These are phyloP conservation scores for Kazachstania kunashirensis DNA, from an alignment of 805 yeast genomes.

Conservation along the genomic window DNA sequence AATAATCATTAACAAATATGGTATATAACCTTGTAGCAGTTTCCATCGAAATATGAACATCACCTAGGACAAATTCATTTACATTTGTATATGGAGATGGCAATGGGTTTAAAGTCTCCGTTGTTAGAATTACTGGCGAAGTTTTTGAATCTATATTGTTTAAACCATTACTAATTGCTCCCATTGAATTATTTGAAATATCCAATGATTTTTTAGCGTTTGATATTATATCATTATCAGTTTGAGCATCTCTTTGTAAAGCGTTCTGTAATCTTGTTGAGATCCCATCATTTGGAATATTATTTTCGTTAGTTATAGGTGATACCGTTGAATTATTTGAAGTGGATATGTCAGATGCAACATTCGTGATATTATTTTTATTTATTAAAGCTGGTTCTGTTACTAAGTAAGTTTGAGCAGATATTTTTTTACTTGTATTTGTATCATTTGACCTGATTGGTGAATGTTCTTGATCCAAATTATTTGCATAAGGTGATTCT, in stretches of 20 bases:
- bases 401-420: slow-evolving; percentile 37
- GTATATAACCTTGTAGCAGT: slow-evolving; percentile 68
- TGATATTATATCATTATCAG: background rate
- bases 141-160: no score
- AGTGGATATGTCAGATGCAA: background rate
- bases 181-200: background rate
- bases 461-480: background rate
- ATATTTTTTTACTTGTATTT: slow-evolving; percentile 8
- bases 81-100: slow-evolving; percentile 29
- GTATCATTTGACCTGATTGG: background rate
- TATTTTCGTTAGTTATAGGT: slow-evolving; percentile 11
- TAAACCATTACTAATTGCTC: background rate
- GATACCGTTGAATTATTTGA: slow-evolving; percentile 12
- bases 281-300: slow-evolving; percentile 26
- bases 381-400: slow-evolving; percentile 36
- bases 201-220: background rate
- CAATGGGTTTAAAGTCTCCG: slow-evolving; percentile 22
- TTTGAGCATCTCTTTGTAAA: slow-evolving; percentile 26
- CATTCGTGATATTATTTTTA: slow-evolving; percentile 3
- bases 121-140: slow-evolving; percentile 20
- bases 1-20: slow-evolving; percentile 52
- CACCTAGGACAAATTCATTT: slow-evolving; percentile 66
- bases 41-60: slow-evolving; percentile 52
- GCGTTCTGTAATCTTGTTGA: slow-evolving; percentile 39
- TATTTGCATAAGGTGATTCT: background rate